Base-by-base conservation (phyloP, 495 filamentous ascomycete species). In the Mytilinidion resinicola region DNA sequence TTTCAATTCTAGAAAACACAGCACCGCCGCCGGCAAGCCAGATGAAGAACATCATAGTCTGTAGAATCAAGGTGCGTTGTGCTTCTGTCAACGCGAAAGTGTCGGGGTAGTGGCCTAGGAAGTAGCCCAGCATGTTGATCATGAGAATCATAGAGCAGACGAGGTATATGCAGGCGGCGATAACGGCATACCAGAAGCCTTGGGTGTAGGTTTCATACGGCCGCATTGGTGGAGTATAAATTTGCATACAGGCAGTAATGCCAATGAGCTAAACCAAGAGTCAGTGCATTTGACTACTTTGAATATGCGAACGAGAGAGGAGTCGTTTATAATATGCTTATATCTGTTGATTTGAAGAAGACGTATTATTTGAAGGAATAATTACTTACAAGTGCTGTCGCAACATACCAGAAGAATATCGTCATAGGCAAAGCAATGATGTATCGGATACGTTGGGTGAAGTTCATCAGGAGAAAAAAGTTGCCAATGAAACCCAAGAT, bases 91-190 rank as follows among this genome's bases (percentile, higher is more conserved):
- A 74, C 9, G 80, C 74, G 62, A 91, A 90, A 64, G 85, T 81
- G 61, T 88, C 84, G 0, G 86, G 85, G 65, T 91, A 91, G 60
- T 88, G 85, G 1, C 87, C 88, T 1, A 87, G 71, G 59, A 88
- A 82, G 63, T 88, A 90, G 4, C 88, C 88, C 20, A 88, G 69
- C 82, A 91, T 88, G 62, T 91, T 91, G 57, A 89, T 69, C 78
- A 87, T 84, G 3, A 91, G 67, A 6, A 87, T 74, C 63, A 80
- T 69, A 25, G 79, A 80, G 41, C 85, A 80, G 9, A 87, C 60
- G 11, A 87, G 73, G 63, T 91, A 91, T 9, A 89, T 73, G 8
- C 72, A 65, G 0, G 85, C 80, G 2, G 88, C 85, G 36, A 89
- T 81, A 17, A 91, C 76, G 7, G 84, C 87, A 70, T 89, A 83